Conservation (phyloP, 2,329 filamentous ascomycete genomes). For the Cladosporium velox region DNA sequence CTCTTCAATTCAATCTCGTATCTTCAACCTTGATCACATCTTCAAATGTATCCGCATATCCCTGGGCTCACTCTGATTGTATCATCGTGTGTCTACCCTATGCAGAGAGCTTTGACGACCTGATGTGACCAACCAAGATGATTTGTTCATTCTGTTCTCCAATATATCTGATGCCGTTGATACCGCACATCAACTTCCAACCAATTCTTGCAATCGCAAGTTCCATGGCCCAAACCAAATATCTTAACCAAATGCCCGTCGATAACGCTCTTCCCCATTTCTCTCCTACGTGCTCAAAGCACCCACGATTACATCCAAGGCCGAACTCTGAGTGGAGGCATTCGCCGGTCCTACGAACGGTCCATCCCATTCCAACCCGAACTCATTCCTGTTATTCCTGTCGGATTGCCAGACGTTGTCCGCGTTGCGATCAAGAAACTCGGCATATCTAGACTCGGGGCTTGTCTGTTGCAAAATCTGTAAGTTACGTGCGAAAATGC, state of each 20-base stretch:
- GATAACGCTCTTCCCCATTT: not conserved
- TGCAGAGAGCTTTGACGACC: not conserved
- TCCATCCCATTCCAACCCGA: constrained; percentile 68
- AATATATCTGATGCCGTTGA: not conserved
- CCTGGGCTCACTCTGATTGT: not conserved
- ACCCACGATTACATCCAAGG: constrained; percentile 37
- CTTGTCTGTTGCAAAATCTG: constrained; percentile 57
- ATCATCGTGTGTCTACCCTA: too few species aligned
- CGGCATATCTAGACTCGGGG: constrained; percentile 51
- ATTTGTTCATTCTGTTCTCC: not conserved
- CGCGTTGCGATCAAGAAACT: constrained; percentile 63
- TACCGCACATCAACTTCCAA: not conserved
- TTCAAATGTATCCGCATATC: not conserved
- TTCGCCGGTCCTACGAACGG: constrained; percentile 47
- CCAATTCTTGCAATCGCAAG: not conserved
- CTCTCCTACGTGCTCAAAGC: constrained; percentile 24
- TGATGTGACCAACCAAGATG: not conserved
- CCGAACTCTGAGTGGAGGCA: constrained; percentile 37
- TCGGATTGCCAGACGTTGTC: constrained; percentile 64
- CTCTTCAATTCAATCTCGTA: not conserved
- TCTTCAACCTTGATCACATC: not conserved
- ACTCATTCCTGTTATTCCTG: constrained; percentile 51
- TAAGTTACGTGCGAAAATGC: constrained; percentile 68
- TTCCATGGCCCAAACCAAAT: not conserved
- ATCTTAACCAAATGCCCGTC: not conserved